Base-by-base conservation (phyloP, 2,329 filamentous ascomycete species). In the Apiospora arundinis region DNA sequence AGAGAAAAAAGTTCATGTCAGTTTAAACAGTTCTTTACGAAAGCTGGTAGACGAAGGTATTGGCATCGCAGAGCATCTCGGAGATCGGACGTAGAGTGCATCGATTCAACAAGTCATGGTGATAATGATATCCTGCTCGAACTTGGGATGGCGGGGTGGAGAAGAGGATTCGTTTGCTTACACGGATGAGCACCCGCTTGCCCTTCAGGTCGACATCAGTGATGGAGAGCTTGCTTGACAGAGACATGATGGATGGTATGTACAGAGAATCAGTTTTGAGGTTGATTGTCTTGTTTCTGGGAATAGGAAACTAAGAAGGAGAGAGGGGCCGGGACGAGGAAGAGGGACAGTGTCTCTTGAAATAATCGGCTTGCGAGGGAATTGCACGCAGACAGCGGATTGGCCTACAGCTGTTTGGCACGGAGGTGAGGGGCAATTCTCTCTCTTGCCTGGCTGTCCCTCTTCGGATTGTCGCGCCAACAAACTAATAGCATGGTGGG, bases 161-260 rank as follows among this genome's bases (percentile, higher is more conserved):
- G 12, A n/a, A 45, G 21, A n/a, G 63, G 18, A 23, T 16, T 67
- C 44, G n/a, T 67, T 67, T 44, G 75, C 93, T 84, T 89, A 97
- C 96, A 81, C 96, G 93, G 83, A 99, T 98, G 80, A 99, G 90
- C 84, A 98, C 96, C 80, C 95, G 92, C 92, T 99, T 99, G 90
- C 89, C 95, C 91, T 97, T 97, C 85, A 99, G 89, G 85, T 99
- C 95, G 80, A 97, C 92, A 82, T 99, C 95, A 77, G 91, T 93
- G 85, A 99, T 98, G 78, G 95, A 93, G 80, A 99, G 93, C 90
- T 99, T 99, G 91, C 92, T 98, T 80, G 95, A 93, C 82, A 99
- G 94, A 91, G 96, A 98, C 96, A 99, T 99, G 73, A 80, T 91
- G 40, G 40, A n/a, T 23, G 44, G 65, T 44, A 67, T 45, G 42